Percentiles rank a stretch among this genome's conserved stretches.
Evolutionary conservation across 345 rosid genomes (phyloP).

Genomic region (Salix caprea): DNA sequence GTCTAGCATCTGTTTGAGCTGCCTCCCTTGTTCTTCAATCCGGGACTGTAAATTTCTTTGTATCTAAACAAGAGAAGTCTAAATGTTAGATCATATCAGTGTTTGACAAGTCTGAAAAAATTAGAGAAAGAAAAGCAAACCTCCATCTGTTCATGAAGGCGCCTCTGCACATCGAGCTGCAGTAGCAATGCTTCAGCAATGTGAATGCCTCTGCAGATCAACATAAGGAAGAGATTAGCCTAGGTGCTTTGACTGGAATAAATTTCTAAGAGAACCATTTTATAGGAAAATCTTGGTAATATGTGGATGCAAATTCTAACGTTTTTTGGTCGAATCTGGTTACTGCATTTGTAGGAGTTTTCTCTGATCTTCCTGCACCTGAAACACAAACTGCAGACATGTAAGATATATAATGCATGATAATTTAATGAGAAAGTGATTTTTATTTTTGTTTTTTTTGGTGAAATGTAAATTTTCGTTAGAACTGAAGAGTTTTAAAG

Average conservation of each 20-base stretch:
- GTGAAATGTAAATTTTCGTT: not conserved
- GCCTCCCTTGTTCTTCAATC: slow-evolving; percentile 38
- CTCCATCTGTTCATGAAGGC: slow-evolving; percentile 35
- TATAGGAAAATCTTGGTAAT: not conserved
- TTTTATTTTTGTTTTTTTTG: not conserved
- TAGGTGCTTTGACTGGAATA: not conserved
- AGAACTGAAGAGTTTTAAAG: not conserved
- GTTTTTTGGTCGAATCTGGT: not conserved
- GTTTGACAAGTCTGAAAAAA: not conserved
- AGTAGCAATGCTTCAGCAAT: slow-evolving; percentile 24
- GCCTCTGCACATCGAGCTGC: slow-evolving; percentile 33
- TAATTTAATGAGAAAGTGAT: not conserved
- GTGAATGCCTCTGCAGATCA: slow-evolving; percentile 16
- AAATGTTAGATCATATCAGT: not conserved
- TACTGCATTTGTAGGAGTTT: not conserved
- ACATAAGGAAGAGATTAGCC: not conserved
- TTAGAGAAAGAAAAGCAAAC: slow-evolving; percentile 1
- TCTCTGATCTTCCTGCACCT: not conserved
- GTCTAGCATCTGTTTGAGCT: slow-evolving; percentile 24
- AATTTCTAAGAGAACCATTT: too few species aligned
- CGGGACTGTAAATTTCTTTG: slow-evolving; percentile 26
- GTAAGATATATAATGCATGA: not conserved
- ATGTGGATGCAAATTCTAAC: not conserved
- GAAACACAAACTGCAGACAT: not conserved
- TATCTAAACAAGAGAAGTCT: slow-evolving; percentile 6